These are phyloP conservation scores for Sporothrix brunneoviolacea DNA, from an alignment of 2,329 filamentous ascomycete genomes.

Conservation along the genomic window DNA sequence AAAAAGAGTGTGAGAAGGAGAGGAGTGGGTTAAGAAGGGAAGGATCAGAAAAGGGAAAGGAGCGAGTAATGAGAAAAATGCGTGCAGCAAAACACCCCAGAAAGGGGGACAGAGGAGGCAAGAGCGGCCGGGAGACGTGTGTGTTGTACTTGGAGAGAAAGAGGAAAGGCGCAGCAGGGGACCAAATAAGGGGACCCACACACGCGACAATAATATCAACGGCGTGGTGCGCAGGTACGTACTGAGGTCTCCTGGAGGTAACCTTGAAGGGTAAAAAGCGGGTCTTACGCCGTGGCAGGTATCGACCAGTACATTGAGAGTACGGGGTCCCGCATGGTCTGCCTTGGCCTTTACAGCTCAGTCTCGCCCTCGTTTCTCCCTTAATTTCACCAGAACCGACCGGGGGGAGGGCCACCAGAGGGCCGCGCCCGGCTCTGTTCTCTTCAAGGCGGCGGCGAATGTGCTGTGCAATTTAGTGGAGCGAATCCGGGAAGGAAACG, in stretches of 20 bases:
- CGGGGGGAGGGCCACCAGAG: too few relatives aligned
- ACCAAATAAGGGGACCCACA: conserved; percentile 12
- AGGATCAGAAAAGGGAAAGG: conserved; percentile 1
- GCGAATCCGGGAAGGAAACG: too few relatives aligned
- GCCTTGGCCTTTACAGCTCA: background rate
- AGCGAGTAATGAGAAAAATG: background rate
- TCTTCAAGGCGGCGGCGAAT: too few relatives aligned
- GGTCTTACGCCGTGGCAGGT: background rate
- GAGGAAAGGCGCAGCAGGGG: conserved; percentile 9
- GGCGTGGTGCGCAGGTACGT: background rate
- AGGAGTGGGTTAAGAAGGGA: background rate
- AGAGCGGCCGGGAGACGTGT: background rate
- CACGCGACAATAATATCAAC: conserved; percentile 12
- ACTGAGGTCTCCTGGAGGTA: background rate
- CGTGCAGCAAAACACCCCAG: background rate
- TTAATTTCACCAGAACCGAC: conserved; percentile 1
- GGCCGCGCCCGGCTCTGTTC: too few relatives aligned
- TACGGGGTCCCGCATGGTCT: background rate
- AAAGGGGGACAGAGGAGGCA: background rate
- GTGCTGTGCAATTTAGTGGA: too few relatives aligned
- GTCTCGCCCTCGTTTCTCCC: background rate
- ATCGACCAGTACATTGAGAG: background rate
- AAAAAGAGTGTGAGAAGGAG: conserved; percentile 5
- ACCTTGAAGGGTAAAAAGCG: background rate
- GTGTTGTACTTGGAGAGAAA: conserved; percentile 1